Evolutionary conservation across 495 filamentous ascomycete genomes (phyloP).

Genomic region (Penicillium taxi): DNA sequence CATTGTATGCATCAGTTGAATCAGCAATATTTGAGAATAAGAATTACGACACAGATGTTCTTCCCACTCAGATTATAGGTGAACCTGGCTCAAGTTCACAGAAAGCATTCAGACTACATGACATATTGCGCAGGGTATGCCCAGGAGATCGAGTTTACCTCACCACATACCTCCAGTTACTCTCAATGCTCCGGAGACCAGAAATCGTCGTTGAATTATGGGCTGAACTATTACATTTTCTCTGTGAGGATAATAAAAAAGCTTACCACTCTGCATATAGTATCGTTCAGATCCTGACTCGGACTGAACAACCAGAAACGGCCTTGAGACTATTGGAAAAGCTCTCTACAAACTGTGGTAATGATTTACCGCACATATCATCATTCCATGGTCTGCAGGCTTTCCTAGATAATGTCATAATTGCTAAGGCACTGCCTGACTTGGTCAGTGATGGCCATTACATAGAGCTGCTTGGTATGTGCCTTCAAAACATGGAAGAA

Average conservation of each 20-base stretch:
- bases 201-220: slow-evolving; percentile 12
- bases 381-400: slow-evolving; percentile 8
- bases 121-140: slow-evolving; percentile 7
- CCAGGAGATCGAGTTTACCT: background rate
- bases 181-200: slow-evolving; percentile 15
- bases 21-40: slow-evolving; percentile 17
- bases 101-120: slow-evolving; percentile 12
- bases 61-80: slow-evolving; percentile 23
- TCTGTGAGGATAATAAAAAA: slow-evolving; percentile 1
- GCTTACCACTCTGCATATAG: slow-evolving; percentile 17
- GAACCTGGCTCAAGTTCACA: slow-evolving; percentile 5
- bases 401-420: slow-evolving; percentile 14
- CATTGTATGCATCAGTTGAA: slow-evolving; percentile 14
- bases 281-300: slow-evolving; percentile 16
- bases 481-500: slow-evolving; percentile 22
- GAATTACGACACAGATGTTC: slow-evolving; percentile 12
- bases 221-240: slow-evolving; percentile 10
- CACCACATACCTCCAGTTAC: slow-evolving; percentile 16
- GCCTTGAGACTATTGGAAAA: slow-evolving; percentile 19
- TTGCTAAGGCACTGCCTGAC: slow-evolving; percentile 13
- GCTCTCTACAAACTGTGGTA: slow-evolving; percentile 17
- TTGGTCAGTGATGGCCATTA: slow-evolving; percentile 19
- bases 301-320: slow-evolving; percentile 8
- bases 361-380: slow-evolving; percentile 21
- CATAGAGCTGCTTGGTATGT: slow-evolving; percentile 16